These are phyloP conservation scores for Berkeleyomyces basicola DNA, from an alignment of 2,329 filamentous ascomycete genomes.

Conservation along the genomic window DNA sequence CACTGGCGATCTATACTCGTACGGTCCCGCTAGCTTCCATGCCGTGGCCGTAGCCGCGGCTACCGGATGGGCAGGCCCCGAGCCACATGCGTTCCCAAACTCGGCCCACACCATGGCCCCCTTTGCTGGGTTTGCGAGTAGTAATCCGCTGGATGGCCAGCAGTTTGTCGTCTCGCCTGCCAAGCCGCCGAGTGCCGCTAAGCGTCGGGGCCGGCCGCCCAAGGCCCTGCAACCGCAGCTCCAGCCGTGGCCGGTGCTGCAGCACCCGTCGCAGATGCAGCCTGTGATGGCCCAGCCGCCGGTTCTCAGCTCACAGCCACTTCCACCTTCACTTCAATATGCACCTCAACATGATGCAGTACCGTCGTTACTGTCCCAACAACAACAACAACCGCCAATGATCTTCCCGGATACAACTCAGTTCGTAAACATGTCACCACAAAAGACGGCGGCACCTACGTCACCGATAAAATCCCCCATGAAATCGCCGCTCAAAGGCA, in stretches of 20 bases:
- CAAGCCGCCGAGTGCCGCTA: neutral
- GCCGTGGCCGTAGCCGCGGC: neutral
- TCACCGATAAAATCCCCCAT: constrained; percentile 7
- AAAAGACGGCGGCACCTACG: constrained; percentile 1
- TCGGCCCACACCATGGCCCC: neutral
- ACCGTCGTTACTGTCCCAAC: neutral
- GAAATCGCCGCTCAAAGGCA: constrained; percentile 30
- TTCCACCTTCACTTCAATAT: neutral
- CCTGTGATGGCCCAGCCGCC: neutral
- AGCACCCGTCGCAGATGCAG: neutral
- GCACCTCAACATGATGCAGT: neutral
- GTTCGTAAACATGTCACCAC: constrained; percentile 5
- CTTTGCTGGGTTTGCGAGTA: neutral
- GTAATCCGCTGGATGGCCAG: neutral
- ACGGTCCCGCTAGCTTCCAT: neutral
- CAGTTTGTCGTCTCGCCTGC: neutral
- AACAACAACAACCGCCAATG: neutral
- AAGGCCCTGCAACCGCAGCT: constrained; percentile 8
- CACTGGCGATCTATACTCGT: neutral
- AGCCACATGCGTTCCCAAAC: neutral
- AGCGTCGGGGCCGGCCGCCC: constrained; percentile 10
- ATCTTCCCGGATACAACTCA: neutral
- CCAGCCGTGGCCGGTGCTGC: neutral
- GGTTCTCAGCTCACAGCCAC: neutral
- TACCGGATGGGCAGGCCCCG: neutral